phyloP scores from a whole-genome alignment of 2,329 filamentous ascomycete genomes.

The Emmonsiellopsis sp. region DNA sequence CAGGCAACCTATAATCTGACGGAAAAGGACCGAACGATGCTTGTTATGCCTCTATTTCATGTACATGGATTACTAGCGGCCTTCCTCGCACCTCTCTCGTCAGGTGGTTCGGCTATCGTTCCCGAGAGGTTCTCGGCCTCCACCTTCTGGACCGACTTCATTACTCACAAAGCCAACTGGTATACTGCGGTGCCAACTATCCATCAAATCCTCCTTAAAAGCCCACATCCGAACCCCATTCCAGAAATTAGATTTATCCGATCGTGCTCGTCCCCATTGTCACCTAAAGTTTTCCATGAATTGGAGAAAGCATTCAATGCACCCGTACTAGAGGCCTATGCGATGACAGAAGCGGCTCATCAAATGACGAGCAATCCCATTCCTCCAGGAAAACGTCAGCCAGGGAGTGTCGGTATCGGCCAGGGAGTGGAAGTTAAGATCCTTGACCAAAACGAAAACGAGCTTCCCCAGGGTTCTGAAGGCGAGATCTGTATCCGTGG shows the following conservation, averaged over 20 bases:
- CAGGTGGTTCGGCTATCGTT: constrained; percentile 70
- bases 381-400: constrained; percentile 62
- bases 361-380: constrained; percentile 49
- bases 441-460: constrained; percentile 58
- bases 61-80: constrained; percentile 80
- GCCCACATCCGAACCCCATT: constrained; percentile 55
- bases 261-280: constrained; percentile 75
- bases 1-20: constrained; percentile 66
- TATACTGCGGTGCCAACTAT: constrained; percentile 91
- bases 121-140: constrained; percentile 70
- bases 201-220: constrained; percentile 77
- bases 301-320: constrained; percentile 67
- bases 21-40: constrained; percentile 63
- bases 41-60: constrained; percentile 87
- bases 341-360: constrained; percentile 77
- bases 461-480: constrained; percentile 59
- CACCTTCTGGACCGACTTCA: constrained; percentile 75
- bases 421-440: constrained; percentile 78
- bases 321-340: constrained; percentile 80
- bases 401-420: constrained; percentile 71
- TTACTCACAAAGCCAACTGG: constrained; percentile 69
- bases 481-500: constrained; percentile 77
- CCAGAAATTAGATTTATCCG: constrained; percentile 76
- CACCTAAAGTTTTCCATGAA: constrained; percentile 70
- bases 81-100: constrained; percentile 66